Evolutionary conservation across 2,329 filamentous ascomycete genomes (phyloP).

Genomic region (Aspergillus oerlinghausenensis): DNA sequence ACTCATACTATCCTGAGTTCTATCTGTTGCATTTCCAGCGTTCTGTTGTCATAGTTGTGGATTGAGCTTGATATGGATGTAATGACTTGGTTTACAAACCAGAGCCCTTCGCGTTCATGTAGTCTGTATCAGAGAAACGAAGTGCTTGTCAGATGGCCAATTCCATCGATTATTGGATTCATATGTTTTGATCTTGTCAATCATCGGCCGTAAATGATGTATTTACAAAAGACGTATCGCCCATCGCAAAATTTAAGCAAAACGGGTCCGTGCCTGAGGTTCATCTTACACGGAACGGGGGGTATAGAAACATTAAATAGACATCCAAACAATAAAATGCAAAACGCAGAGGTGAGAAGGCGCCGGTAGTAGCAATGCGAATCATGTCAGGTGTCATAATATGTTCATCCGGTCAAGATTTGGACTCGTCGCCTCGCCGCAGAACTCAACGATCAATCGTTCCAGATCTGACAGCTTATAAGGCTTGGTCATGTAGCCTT

Average conservation of each 20-base stretch:
- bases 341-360: neutral
- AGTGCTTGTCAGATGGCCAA: neutral
- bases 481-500: conserved; percentile 65
- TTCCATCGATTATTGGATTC: neutral
- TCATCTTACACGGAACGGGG: neutral
- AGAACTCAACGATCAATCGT: conserved; percentile 52
- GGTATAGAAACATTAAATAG: neutral
- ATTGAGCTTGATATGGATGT: conserved; percentile 25
- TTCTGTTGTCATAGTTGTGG: neutral
- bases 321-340: neutral
- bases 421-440: conserved; percentile 20
- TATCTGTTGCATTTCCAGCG: neutral
- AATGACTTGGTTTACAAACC: conserved; percentile 15
- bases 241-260: neutral
- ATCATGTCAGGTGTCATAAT: conserved; percentile 9
- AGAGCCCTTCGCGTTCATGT: neutral
- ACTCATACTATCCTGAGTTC: neutral
- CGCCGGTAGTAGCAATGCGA: neutral
- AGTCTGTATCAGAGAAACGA: neutral
- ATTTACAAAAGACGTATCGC: neutral
- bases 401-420: conserved; percentile 15
- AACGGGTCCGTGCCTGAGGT: neutral
- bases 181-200: neutral
- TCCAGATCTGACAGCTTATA: conserved; percentile 61
- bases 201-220: neutral